Evolutionary conservation across 441 rosid genomes (phyloP).

Genomic region (Arabidopsis hybrid): DNA sequence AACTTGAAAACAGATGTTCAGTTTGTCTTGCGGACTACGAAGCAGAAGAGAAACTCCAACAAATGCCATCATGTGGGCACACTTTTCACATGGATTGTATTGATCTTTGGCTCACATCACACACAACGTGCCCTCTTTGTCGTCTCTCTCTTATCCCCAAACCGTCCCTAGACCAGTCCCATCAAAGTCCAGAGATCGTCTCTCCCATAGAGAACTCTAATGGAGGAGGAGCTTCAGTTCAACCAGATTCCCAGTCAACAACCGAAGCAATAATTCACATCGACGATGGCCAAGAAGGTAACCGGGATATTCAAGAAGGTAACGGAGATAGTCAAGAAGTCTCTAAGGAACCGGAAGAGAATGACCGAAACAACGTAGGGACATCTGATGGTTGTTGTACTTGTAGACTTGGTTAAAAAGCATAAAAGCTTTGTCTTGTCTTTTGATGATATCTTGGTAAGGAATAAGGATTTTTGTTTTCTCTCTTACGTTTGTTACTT

Average conservation of each 20-base stretch:
- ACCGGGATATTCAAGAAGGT: no score
- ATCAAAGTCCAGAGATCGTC: constrained; percentile 31
- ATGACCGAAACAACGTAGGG: constrained; percentile 16
- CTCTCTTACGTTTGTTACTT: constrained; percentile 3
- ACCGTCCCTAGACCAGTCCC: constrained; percentile 30
- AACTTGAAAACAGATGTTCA: constrained; percentile 60
- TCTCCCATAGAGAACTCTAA: constrained; percentile 15
- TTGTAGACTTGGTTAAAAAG: constrained; percentile 12
- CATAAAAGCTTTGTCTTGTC: constrained; percentile 7
- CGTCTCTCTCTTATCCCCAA: constrained; percentile 64
- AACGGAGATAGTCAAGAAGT: constrained; percentile 3
- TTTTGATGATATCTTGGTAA: constrained; percentile 14
- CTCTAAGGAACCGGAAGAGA: constrained; percentile 16
- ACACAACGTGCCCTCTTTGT: constrained; percentile 86
- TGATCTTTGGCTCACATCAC: constrained; percentile 75
- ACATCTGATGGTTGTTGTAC: constrained; percentile 31
- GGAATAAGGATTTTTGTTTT: background rate
- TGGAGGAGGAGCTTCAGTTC: constrained; percentile 24
- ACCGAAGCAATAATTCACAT: background rate
- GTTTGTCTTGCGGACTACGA: constrained; percentile 88
- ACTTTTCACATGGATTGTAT: constrained; percentile 90
- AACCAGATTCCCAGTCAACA: constrained; percentile 21
- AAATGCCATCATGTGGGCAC: constrained; percentile 80
- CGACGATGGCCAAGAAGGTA: constrained; percentile 27
- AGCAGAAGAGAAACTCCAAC: constrained; percentile 79